Evolutionary conservation across 2,329 filamentous ascomycete genomes (phyloP).

Genomic region (Epichloe brachyelytri): DNA sequence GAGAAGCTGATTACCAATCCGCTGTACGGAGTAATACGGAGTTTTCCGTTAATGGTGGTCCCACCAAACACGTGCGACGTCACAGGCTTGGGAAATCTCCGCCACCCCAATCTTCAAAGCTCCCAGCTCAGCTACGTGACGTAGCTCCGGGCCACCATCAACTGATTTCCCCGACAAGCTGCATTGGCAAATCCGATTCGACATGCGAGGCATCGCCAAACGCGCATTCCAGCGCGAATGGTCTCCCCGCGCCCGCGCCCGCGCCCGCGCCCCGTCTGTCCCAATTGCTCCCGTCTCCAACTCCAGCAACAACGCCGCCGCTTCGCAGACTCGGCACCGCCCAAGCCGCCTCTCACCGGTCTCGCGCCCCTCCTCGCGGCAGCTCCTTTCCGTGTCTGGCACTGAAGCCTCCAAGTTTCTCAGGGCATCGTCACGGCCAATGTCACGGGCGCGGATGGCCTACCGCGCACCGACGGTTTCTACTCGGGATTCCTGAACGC

Average conservation of each 20-base stretch:
- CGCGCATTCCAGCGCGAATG: constrained; percentile 15
- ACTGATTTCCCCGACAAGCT: neutral
- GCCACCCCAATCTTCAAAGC: neutral
- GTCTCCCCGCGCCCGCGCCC: constrained; percentile 12
- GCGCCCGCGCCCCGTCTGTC: neutral
- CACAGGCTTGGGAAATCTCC: neutral
- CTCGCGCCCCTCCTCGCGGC: constrained; percentile 54
- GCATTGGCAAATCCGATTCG: neutral
- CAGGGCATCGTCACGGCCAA: constrained; percentile 72
- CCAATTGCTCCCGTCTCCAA: constrained; percentile 10
- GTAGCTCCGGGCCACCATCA: neutral
- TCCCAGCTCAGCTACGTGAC: neutral
- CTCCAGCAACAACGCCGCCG: constrained; percentile 15
- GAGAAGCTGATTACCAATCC: no score
- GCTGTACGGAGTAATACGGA: no score
- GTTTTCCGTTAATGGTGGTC: no score
- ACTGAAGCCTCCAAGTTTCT: constrained; percentile 72
- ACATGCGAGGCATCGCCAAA: constrained; percentile 1
- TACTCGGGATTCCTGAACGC: constrained; percentile 83
- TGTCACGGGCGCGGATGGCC: constrained; percentile 24
- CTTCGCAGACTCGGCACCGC: constrained; percentile 19
- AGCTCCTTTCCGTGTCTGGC: constrained; percentile 67
- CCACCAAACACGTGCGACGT: constrained; percentile 5
- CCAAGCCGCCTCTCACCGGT: constrained; percentile 31
- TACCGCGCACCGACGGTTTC: constrained; percentile 37